Evolutionary conservation across 2,329 filamentous ascomycete species (phyloP).

Genomic region (Ascochyta lentis): DNA sequence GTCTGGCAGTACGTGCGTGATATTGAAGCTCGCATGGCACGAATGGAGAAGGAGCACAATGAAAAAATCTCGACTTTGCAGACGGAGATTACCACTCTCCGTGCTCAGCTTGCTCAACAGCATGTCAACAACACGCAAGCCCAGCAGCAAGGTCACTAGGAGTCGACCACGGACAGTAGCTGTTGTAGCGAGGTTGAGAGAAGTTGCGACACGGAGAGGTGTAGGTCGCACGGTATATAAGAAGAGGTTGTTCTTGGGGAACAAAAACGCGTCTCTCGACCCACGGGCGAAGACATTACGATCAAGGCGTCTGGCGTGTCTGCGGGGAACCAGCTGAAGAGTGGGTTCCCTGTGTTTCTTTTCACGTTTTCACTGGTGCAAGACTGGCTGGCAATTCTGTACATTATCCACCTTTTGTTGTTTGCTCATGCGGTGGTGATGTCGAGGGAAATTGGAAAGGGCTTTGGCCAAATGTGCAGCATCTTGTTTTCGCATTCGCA

Average conservation of each 20-base stretch:
- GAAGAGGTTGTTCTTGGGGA: not conserved
- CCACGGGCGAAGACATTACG: constrained; percentile 12
- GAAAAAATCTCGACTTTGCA: constrained; percentile 53
- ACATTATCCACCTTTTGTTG: constrained; percentile 9
- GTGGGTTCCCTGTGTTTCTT: not conserved
- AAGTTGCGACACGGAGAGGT: not conserved
- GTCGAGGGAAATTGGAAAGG: constrained; percentile 12
- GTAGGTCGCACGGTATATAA: constrained; percentile 8
- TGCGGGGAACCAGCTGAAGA: constrained; percentile 4
- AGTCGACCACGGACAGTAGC: not conserved
- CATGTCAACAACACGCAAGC: constrained; percentile 36
- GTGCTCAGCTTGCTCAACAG: constrained; percentile 47
- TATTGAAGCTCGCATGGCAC: constrained; percentile 63
- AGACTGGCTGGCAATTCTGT: constrained; percentile 10
- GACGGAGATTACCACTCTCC: constrained; percentile 52
- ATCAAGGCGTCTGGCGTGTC: constrained; percentile 8
- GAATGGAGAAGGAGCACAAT: constrained; percentile 58
- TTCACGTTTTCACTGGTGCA: not conserved
- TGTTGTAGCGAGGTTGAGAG: not conserved
- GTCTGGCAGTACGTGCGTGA: constrained; percentile 76
- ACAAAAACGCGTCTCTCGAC: constrained; percentile 9
- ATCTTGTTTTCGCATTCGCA: constrained; percentile 16
- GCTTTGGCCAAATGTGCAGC: constrained; percentile 15
- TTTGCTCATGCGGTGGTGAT: not conserved
- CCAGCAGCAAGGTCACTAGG: constrained; percentile 19